These are phyloP conservation scores for Vavraia culicis DNA, from an alignment of 371 early-diverging fungal genomes.

Conservation along the genomic window DNA sequence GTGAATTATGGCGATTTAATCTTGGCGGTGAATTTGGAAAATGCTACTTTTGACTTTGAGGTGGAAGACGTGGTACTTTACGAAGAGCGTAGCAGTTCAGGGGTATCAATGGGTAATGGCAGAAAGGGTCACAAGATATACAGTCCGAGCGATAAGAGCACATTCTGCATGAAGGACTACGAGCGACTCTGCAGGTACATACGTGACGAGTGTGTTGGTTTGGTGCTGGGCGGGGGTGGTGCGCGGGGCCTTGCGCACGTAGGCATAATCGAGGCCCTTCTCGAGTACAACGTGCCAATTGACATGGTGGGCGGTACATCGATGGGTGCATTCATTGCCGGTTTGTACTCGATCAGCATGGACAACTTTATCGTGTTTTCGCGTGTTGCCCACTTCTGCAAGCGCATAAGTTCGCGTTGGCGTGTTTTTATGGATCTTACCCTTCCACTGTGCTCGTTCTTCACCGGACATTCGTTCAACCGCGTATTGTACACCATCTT, in stretches of 20 bases:
- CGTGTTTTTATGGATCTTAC: conserved; percentile 71
- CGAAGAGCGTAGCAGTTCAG: too few relatives aligned
- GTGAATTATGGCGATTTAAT: too few relatives aligned
- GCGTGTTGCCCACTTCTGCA: conserved; percentile 59
- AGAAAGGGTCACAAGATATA: too few relatives aligned
- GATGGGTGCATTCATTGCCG: conserved; percentile 85
- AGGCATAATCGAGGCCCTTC: conserved; percentile 76
- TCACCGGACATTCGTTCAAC: conserved; percentile 66
- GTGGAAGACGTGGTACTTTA: too few relatives aligned
- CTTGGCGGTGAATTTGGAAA: too few relatives aligned
- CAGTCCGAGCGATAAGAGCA: too few relatives aligned
- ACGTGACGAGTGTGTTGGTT: conserved; percentile 69
- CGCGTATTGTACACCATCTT: conserved; percentile 76
- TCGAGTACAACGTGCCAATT: conserved; percentile 88
- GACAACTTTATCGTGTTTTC: conserved; percentile 65
- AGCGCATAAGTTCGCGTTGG: conserved; percentile 61
- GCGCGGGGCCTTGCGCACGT: conserved; percentile 85
- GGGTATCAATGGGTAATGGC: too few relatives aligned
- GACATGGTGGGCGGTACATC: conserved; percentile 81
- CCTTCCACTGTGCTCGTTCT: conserved; percentile 51
- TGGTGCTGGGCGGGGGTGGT: conserved; percentile 96
- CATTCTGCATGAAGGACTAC: conserved; percentile 44
- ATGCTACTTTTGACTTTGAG: too few relatives aligned
- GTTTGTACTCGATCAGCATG: conserved; percentile 66
- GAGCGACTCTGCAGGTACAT: conserved; percentile 67